phyloP scores from a whole-genome alignment of 1,284 basidiomycete species.

The Sporisorium exsertum region DNA sequence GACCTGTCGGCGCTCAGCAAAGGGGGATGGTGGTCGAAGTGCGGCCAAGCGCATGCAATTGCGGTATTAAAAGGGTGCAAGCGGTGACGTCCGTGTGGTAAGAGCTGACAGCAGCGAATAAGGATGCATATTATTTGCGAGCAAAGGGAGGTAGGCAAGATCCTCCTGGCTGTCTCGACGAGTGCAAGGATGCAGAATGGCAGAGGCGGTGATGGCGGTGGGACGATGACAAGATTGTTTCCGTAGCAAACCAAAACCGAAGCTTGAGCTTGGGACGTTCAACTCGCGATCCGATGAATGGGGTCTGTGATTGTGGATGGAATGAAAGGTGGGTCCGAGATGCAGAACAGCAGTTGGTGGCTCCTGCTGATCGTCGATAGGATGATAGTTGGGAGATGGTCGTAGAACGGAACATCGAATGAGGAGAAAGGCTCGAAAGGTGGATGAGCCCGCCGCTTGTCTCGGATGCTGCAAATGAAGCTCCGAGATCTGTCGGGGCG shows the following conservation, averaged over 20 bases:
- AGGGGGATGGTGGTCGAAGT: neutral
- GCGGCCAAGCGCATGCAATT: neutral
- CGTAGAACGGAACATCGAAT: too few relatives aligned
- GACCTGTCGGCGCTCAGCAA: constrained; percentile 3
- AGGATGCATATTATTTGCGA: constrained; percentile 17
- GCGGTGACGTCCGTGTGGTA: neutral
- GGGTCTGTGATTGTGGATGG: neutral
- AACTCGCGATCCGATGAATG: neutral
- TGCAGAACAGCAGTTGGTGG: neutral
- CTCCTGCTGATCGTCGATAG: neutral
- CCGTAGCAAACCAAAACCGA: neutral
- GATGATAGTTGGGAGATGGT: too few relatives aligned
- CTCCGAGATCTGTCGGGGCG: too few relatives aligned
- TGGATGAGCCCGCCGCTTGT: too few relatives aligned
- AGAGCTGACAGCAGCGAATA: neutral
- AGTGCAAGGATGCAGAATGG: neutral
- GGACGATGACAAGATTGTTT: neutral
- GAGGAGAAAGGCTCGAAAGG: too few relatives aligned
- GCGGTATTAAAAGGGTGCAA: neutral
- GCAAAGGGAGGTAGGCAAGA: neutral
- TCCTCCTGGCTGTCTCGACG: neutral
- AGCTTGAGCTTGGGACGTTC: neutral
- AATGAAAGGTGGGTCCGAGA: neutral
- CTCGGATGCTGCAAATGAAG: too few relatives aligned
- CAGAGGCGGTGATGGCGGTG: neutral